A percentile compares a stretch with the other conserved stretches of the same genome.
These are phyloP conservation scores for Dioscorea cayenensis DNA, from an alignment of 116 monocot species.

Conservation along the genomic window DNA sequence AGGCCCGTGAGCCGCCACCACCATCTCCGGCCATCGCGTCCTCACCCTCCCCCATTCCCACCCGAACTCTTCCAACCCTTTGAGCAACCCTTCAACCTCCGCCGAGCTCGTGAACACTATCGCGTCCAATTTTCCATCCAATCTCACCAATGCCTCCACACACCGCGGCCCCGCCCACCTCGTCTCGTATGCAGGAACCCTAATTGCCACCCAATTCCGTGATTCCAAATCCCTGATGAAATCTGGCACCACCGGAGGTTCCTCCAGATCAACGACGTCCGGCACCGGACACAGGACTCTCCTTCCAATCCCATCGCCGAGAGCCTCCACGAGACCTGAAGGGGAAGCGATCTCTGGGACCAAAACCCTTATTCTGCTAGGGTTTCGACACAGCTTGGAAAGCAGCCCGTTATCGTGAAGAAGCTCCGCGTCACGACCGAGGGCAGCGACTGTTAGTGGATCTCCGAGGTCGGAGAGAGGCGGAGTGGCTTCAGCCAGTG, in stretches of 20 bases:
- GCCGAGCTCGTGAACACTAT: constrained; percentile 84
- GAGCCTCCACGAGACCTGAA: constrained; percentile 42
- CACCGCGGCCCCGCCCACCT: constrained; percentile 63
- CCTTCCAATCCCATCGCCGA: constrained; percentile 55
- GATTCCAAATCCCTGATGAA: constrained; percentile 43
- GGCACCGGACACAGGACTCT: constrained; percentile 72
- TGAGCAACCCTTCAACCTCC: constrained; percentile 82
- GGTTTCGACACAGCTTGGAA: constrained; percentile 20
- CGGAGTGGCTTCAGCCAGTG: neutral
- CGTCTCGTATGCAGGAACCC: constrained; percentile 71
- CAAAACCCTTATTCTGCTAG: constrained; percentile 27
- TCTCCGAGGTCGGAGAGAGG: constrained; percentile 26
- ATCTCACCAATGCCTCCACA: constrained; percentile 25
- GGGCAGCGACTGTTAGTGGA: constrained; percentile 53
- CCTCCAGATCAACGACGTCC: constrained; percentile 42
- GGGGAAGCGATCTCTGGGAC: constrained; percentile 63
- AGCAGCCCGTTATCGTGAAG: constrained; percentile 30
- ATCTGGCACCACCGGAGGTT: constrained; percentile 72
- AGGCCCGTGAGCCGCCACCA: constrained; percentile 75
- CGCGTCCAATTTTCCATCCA: constrained; percentile 39
- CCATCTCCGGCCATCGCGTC: constrained; percentile 49
- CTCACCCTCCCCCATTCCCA: constrained; percentile 56
- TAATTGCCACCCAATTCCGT: constrained; percentile 45
- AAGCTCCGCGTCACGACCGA: constrained; percentile 69
- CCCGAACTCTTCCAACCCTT: constrained; percentile 49